phyloP scores from a whole-genome alignment of 192 early-diverging fungal genomes.

The Umbelopsis sp. region DNA sequence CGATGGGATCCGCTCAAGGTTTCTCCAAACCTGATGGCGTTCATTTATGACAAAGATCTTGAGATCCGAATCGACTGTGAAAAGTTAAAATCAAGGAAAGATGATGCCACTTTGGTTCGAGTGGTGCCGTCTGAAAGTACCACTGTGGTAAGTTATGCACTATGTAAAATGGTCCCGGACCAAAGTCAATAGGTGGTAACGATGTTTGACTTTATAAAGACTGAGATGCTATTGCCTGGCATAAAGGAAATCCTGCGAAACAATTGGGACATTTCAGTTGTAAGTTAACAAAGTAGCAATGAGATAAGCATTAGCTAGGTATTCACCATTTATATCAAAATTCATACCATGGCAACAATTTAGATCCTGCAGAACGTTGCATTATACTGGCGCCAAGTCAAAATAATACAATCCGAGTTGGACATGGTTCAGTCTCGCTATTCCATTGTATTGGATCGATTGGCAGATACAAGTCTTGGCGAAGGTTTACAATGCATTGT shows the following conservation, averaged over 20 bases:
- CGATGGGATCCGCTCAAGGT: slow-evolving; percentile 21
- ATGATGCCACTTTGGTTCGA: background rate
- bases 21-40: background rate
- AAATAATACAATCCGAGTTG: slow-evolving; percentile 2
- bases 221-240: slow-evolving; percentile 2
- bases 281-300: background rate
- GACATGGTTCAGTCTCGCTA: background rate
- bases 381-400: slow-evolving; percentile 18
- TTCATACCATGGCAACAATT: background rate
- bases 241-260: background rate
- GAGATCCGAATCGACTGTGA: slow-evolving; percentile 13
- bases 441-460: background rate
- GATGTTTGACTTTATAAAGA: background rate
- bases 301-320: too few species aligned
- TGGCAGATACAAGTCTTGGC: background rate
- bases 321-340: background rate
- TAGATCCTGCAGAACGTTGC: slow-evolving; percentile 8
- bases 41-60: slow-evolving; percentile 17
- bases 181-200: too few species aligned
- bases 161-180: too few species aligned
- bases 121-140: background rate
- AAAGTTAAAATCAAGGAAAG: slow-evolving; percentile 4
- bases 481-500: background rate
- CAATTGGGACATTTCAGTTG: slow-evolving; percentile 8
- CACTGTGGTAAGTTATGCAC: background rate